Percentiles rank a stretch among this genome's conserved stretches.
phyloP scores from a whole-genome alignment of 768 basidiomycete genomes.

The Polyporus arcularius region DNA sequence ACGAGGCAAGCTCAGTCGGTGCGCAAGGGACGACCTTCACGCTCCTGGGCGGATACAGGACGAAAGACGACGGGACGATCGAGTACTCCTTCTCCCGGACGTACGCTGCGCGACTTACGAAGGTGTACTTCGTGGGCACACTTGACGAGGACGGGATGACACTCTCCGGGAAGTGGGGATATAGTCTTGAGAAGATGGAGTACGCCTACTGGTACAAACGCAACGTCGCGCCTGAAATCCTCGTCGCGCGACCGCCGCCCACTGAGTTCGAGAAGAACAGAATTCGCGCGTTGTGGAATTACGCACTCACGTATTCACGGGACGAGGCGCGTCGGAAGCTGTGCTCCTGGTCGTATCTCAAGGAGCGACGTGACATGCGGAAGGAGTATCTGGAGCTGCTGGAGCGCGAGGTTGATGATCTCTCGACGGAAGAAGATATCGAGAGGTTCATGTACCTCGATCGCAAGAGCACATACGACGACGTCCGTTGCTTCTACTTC shows the following conservation, averaged over 20 bases:
- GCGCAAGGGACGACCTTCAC: conserved; percentile 18
- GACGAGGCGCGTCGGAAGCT: conserved; percentile 24
- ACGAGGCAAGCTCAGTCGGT: conserved; percentile 12
- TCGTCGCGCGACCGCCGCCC: conserved; percentile 32
- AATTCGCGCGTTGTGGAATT: conserved; percentile 34
- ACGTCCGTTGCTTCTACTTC: conserved; percentile 4
- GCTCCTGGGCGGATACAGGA: conserved; percentile 21
- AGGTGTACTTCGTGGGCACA: conserved; percentile 26
- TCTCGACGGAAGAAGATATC: not conserved
- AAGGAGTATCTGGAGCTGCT: conserved; percentile 32
- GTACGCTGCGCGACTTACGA: conserved; percentile 26
- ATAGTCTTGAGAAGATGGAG: conserved; percentile 16
- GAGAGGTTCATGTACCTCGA: conserved; percentile 7
- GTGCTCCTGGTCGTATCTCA: conserved; percentile 36
- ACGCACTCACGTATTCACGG: conserved; percentile 29
- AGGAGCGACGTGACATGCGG: conserved; percentile 30
- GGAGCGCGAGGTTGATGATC: conserved; percentile 22
- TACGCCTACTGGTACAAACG: conserved; percentile 33
- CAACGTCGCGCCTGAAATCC: conserved; percentile 25
- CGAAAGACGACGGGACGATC: conserved; percentile 10
- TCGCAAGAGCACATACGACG: conserved; percentile 5
- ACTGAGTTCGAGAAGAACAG: conserved; percentile 26
- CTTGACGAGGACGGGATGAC: conserved; percentile 21
- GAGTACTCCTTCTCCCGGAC: conserved; percentile 22
- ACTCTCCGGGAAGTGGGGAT: conserved; percentile 31